phyloP scores from a whole-genome alignment of 1,284 basidiomycete genomes.

The Irpex sp. region DNA sequence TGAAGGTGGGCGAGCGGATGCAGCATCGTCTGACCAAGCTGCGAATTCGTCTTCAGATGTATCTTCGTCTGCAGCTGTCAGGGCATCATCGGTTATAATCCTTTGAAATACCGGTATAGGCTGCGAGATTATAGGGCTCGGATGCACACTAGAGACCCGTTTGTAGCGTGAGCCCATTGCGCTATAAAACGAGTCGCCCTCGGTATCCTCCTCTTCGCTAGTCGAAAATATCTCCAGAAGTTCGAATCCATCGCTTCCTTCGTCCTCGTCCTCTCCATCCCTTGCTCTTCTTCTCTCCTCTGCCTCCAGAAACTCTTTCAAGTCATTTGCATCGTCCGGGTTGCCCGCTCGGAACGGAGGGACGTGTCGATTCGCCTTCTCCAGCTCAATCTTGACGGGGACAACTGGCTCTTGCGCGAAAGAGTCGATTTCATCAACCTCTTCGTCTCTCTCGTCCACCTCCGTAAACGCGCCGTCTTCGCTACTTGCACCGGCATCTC shows the following conservation, averaged over 20 bases:
- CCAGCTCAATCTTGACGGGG: constrained; percentile 29
- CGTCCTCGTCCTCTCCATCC: constrained; percentile 36
- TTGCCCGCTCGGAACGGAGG: constrained; percentile 42
- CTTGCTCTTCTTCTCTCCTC: constrained; percentile 48
- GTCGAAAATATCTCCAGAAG: constrained; percentile 16
- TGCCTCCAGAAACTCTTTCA: constrained; percentile 62
- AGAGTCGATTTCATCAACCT: constrained; percentile 40
- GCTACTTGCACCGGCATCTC: constrained; percentile 23
- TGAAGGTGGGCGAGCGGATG: constrained; percentile 19
- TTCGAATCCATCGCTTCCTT: constrained; percentile 8
- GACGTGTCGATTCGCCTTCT: constrained; percentile 31
- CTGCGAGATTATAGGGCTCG: neutral
- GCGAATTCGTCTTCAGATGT: constrained; percentile 44
- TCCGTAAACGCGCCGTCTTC: constrained; percentile 25
- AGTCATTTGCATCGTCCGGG: constrained; percentile 53
- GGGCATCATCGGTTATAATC: neutral
- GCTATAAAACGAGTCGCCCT: neutral
- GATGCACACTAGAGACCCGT: neutral
- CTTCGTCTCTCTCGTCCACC: constrained; percentile 23
- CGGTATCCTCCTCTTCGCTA: constrained; percentile 3
- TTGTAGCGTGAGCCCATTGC: neutral
- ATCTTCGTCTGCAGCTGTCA: constrained; percentile 20
- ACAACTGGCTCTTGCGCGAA: constrained; percentile 28
- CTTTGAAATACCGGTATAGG: neutral
- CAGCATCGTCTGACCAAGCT: constrained; percentile 36